phyloP scores from a whole-genome alignment of 2,329 filamentous ascomycete genomes.

The Nemania abortiva region DNA sequence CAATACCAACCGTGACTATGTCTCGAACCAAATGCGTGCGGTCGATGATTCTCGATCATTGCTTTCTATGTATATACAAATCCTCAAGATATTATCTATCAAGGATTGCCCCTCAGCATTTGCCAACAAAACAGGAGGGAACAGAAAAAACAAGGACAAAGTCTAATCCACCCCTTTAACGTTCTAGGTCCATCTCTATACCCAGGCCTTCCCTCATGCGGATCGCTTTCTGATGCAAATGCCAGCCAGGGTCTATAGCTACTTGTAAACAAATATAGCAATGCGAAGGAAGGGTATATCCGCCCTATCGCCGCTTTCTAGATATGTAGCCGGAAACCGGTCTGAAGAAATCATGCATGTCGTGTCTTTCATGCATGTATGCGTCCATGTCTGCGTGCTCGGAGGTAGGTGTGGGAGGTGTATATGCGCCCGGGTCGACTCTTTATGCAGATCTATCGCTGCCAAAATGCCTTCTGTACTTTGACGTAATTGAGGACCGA shows the following conservation, averaged over 20 bases:
- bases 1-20: not conserved
- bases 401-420: not conserved
- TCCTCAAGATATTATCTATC: constrained; percentile 4
- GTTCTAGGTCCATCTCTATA: not conserved
- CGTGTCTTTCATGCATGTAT: constrained; percentile 2
- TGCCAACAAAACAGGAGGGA: not conserved
- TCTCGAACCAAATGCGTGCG: not conserved
- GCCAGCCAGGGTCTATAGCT: not conserved
- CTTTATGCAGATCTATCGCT: constrained; percentile 20
- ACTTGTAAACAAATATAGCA: constrained; percentile 5
- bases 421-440: not conserved
- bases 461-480: constrained; percentile 1
- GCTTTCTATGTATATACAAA: constrained; percentile 5
- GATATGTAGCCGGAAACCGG: not conserved
- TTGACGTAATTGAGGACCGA: constrained; percentile 2
- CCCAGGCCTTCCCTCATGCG: not conserved
- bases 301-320: constrained; percentile 1
- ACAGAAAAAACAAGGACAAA: not conserved
- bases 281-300: constrained; percentile 19
- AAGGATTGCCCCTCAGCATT: not conserved
- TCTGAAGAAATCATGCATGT: constrained; percentile 6
- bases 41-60: not conserved
- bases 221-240: constrained; percentile 16
- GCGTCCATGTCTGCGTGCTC: constrained; percentile 1
- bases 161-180: not conserved